Percentiles rank a stretch among this genome's conserved stretches.
phyloP scores from a whole-genome alignment of 768 basidiomycete genomes.

The Russula griseocarnosa region DNA sequence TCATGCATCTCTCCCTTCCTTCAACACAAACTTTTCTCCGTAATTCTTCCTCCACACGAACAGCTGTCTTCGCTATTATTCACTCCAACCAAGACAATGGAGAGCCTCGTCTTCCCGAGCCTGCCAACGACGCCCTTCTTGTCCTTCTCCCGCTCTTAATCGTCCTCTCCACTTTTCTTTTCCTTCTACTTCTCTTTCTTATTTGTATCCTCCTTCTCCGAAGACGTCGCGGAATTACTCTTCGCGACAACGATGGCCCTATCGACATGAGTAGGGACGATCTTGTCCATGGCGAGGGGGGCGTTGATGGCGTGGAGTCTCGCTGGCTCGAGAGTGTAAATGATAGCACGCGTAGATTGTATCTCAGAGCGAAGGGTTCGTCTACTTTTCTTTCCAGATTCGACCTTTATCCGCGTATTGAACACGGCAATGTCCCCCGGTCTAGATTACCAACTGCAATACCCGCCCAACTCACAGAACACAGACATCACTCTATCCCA shows the following conservation, averaged over 20 bases:
- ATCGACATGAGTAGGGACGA: conserved; percentile 92
- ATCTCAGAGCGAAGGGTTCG: conserved; percentile 84
- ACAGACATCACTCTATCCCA: conserved; percentile 98
- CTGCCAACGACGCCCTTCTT: conserved; percentile 63
- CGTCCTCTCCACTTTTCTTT: conserved; percentile 87
- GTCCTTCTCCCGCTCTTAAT: conserved; percentile 92
- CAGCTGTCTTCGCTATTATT: conserved; percentile 10
- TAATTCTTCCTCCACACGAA: not conserved
- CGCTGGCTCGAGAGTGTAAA: conserved; percentile 86
- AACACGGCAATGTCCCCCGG: conserved; percentile 12
- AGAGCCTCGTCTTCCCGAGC: conserved; percentile 25
- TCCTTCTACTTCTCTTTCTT: conserved; percentile 88
- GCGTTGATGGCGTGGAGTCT: conserved; percentile 85
- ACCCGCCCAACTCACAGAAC: conserved; percentile 93
- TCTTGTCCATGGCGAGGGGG: conserved; percentile 85
- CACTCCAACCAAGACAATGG: conserved; percentile 5
- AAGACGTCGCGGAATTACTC: conserved; percentile 67
- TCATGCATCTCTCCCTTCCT: conserved; percentile 1
- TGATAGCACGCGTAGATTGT: conserved; percentile 63
- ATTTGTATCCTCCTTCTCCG: conserved; percentile 84
- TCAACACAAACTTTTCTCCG: not conserved
- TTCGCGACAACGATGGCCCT: conserved; percentile 86
- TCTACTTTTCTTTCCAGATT: conserved; percentile 15
- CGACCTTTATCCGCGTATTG: conserved; percentile 8
- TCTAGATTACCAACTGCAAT: conserved; percentile 76